Evolutionary conservation across 2,329 filamentous ascomycete genomes (phyloP), one percentile per base, ranked within the genome.

Genomic region (Exophiala spinifera): DNA sequence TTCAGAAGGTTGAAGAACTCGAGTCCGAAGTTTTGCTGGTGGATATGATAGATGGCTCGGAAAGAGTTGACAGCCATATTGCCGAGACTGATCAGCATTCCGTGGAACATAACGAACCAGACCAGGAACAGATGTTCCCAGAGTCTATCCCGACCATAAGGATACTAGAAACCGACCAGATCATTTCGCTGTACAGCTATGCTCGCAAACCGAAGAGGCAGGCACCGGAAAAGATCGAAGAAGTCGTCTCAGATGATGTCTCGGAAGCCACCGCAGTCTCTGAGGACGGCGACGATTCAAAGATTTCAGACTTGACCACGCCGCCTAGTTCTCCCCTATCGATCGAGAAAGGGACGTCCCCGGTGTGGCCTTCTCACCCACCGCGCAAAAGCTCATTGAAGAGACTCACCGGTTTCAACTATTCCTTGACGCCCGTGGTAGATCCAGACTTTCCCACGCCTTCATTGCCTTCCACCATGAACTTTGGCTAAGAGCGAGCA

Each of bases 321-420:
- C 42, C 42, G 13, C 42, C 42, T 3, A 21, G 42, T 21, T 44
- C 42, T 19, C 48, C 48, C 20, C 15, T 17, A 14, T 39, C 25
- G 14, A 44, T 20, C n/a, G 31, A 13, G 23, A 37, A 15, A 28
- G 36, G 8, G 20, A 17, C n/a, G 34, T n/a, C 21, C n/a, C n/a
- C 43, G n/a, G 42, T 25, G 19, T 6, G n/a, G n/a, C 11, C 48
- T 15, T 20, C 6, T 10, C 42, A 45, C 19, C 52, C 52, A 19
- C 52, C 52, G 21, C 46, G 52, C 17, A 55, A 55, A 37, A 55
- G 52, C 46, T 55, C 52, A 20, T 33, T 55, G 6, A 55, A 33
- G 33, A 48, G 21, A 49, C 23, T 49, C 14, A 42, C 48, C 20
- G 25, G 36, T 11, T 34, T 46, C 20, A 46, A 39, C 14, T 21